Conservation (phyloP, 257 asterid species). For the Solanum ossicruentum region DNA sequence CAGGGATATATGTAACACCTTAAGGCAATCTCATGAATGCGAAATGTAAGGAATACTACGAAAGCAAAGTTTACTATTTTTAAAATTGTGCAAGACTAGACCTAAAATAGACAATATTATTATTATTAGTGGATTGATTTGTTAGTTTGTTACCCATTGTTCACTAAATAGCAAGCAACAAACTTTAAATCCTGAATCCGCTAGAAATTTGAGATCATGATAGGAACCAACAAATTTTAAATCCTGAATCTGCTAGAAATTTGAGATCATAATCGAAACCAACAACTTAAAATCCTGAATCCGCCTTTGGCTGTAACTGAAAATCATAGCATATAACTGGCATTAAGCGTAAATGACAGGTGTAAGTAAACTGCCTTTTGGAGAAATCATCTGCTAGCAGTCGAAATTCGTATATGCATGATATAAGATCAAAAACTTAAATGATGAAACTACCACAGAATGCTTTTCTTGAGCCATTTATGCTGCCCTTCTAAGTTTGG, state of each 20-base stretch:
- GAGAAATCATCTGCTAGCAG: neutral
- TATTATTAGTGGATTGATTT: neutral
- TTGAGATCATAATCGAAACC: too few species aligned
- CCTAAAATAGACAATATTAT: neutral
- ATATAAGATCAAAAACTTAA: neutral
- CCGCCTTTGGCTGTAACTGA: neutral
- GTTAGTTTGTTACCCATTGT: too few species aligned
- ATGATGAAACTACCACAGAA: neutral
- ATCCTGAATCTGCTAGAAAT: neutral
- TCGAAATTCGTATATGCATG: neutral
- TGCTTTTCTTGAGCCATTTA: neutral
- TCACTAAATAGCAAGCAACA: too few species aligned
- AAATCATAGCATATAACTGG: neutral
- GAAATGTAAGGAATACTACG: neutral
- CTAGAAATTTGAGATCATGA: neutral
- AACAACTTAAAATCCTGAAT: too few species aligned
- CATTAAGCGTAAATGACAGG: neutral
- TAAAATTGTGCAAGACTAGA: too few species aligned
- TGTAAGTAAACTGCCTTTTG: neutral
- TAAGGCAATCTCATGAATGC: neutral
- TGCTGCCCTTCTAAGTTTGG: constrained; percentile 23
- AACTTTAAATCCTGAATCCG: too few species aligned
- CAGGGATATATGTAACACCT: too few species aligned
- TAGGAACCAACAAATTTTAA: neutral
- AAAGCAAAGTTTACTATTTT: neutral